These are phyloP conservation scores for Ceriops decandra DNA, from an alignment of 345 rosid genomes.

Conservation along the genomic window DNA sequence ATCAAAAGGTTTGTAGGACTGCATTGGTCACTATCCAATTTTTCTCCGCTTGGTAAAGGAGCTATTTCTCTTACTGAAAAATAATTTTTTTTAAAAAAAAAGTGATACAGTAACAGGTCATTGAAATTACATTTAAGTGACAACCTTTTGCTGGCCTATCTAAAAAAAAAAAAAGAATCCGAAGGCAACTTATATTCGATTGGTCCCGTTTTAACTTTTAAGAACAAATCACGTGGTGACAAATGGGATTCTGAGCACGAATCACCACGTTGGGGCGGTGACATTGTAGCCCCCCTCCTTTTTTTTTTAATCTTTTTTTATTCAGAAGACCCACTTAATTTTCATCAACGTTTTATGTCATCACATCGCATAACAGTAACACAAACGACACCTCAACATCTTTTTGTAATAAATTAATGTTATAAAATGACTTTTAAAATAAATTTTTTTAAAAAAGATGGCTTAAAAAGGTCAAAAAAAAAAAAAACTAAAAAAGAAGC, in stretches of 20 bases:
- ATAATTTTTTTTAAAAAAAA: too few species aligned
- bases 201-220: constrained; percentile 33
- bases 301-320: too few species aligned
- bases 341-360: constrained; percentile 29
- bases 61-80: too few species aligned
- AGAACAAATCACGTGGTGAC: constrained; percentile 31
- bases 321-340: not conserved
- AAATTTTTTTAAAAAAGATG: not conserved
- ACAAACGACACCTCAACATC: too few species aligned
- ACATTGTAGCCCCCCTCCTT: constrained; percentile 18
- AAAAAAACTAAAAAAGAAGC: not conserved
- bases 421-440: too few species aligned
- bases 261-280: constrained; percentile 37
- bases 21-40: too few species aligned
- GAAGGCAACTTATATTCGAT: constrained; percentile 1
- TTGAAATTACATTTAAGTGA: not conserved
- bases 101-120: not conserved
- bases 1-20: too few species aligned
- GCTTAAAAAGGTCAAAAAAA: not conserved
- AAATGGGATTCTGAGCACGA: constrained; percentile 38
- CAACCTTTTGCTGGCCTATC: not conserved
- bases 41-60: too few species aligned
- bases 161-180: not conserved
- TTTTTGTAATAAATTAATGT: too few species aligned
- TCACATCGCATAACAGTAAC: constrained; percentile 7